Base-by-base conservation (phyloP, 2,329 filamentous ascomycete genomes). In the Cercospora sesami region DNA sequence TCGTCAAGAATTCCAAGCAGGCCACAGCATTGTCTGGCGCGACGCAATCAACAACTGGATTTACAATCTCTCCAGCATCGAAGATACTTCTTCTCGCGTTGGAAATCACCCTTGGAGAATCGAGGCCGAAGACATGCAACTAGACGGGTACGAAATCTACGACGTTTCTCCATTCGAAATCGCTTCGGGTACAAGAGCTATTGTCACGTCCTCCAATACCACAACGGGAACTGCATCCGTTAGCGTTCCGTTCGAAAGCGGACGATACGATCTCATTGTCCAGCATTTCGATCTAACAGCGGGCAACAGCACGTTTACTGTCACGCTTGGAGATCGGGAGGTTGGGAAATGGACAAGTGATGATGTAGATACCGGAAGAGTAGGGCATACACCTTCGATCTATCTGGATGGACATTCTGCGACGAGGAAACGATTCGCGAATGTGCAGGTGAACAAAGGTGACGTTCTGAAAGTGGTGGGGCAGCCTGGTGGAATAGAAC, bases 11-110 rank as follows among this genome's bases (percentile, higher is more conserved):
- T 92, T 87, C 75, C 90, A 91, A 77, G 87, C 90, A 0, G 90
- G 89, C 0, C 90, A 92, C 77, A 83, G 88, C 0, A 82, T 92
- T 18, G 86, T 91, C 16, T 92, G 90, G 90, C 83, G 90, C 14
- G 90, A 91, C 73, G 83, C 87, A 0, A 86, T 92, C 78, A 86
- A 81, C 73, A 81, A 86, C 65, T 91, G 89, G 79, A 91, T 90
- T 78, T 73, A 81, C 75, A 88, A 86, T 75, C 78, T 87, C 42
- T 89, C 87, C 0, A 81, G 83, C 2, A 90, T 92, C 53, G 75
- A 85, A 0, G 90, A 92, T 71, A 79, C 83, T 21, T 72, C 72
- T 0, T 81, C 80, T 1, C 84, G 89, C 9, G 89, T 91, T 0
- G 83, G 85, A 1, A 81, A 87, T 68, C 86, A 92, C 76, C 84